Conservation (phyloP, 2,329 filamentous ascomycete genomes). For the Colletotrichum agaves region DNA sequence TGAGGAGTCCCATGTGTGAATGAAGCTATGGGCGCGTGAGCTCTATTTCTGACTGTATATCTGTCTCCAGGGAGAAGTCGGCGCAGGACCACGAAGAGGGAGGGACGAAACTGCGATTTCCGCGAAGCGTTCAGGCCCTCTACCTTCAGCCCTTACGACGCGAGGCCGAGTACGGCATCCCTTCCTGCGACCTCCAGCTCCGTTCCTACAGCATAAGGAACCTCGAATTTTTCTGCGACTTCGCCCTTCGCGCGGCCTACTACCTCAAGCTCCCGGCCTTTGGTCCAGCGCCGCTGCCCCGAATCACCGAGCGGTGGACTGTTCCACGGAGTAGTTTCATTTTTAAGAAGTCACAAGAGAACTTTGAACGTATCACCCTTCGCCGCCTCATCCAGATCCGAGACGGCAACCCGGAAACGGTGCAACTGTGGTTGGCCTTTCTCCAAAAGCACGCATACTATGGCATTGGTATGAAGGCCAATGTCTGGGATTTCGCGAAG, state of each 20-base stretch:
- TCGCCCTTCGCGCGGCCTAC: conserved; percentile 93
- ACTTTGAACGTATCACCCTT: conserved; percentile 92
- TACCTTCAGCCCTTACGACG: conserved; percentile 87
- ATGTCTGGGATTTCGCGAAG: conserved; percentile 88
- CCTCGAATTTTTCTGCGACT: conserved; percentile 94
- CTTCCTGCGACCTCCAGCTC: conserved; percentile 89
- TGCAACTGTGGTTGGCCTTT: conserved; percentile 93
- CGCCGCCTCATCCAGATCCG: conserved; percentile 90
- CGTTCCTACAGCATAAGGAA: conserved; percentile 92
- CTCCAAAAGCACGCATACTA: conserved; percentile 92
- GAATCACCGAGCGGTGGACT: conserved; percentile 92
- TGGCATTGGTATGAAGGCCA: conserved; percentile 99
- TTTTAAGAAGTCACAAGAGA: conserved; percentile 97
- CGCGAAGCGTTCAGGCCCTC: conserved; percentile 84
- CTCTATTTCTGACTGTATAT: no score
- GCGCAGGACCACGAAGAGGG: no score
- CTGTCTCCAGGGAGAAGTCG: no score
- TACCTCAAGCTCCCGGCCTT: conserved; percentile 88
- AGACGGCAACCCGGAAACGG: conserved; percentile 88
- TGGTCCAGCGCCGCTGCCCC: conserved; percentile 86
- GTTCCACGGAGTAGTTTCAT: conserved; percentile 91
- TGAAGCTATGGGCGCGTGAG: no score
- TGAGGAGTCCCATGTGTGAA: no score
- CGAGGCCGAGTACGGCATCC: conserved; percentile 78
- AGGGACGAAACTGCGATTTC: conserved; percentile 62